These are phyloP conservation scores for Discostella stelligeroides DNA, from an alignment of 108 stramenopile genomes.

Conservation along the genomic window DNA sequence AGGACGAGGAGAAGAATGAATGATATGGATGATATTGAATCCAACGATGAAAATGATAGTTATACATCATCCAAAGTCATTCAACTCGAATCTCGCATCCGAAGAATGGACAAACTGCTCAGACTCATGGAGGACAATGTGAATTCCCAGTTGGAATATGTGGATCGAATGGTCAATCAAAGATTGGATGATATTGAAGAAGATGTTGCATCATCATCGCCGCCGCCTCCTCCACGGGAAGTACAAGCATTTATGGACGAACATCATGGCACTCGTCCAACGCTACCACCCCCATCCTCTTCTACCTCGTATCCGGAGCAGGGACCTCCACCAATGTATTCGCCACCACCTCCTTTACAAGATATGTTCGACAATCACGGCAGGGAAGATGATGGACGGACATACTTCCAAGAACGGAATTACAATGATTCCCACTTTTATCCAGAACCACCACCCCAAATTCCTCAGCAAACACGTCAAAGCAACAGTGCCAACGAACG, in stretches of 20 bases:
- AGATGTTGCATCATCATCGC: not conserved
- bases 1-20: not conserved
- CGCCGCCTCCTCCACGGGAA: not conserved
- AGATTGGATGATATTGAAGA: not conserved
- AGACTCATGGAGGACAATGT: not conserved
- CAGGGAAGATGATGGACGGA: slow-evolving; percentile 2
- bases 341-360: not conserved
- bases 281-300: not conserved
- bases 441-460: not conserved
- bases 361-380: not conserved
- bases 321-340: not conserved
- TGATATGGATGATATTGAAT: not conserved
- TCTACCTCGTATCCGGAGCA: not conserved
- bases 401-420: slow-evolving; percentile 11
- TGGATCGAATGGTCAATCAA: not conserved
- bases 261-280: not conserved
- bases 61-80: not conserved
- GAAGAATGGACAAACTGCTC: not conserved
- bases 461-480: not conserved
- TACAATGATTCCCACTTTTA: not conserved
- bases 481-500: not conserved
- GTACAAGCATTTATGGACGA: not conserved
- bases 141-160: not conserved
- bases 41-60: not conserved
- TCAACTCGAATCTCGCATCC: not conserved